phyloP scores from a whole-genome alignment of 129 eudicot genomes.

The Saposhnikovia divaricata region DNA sequence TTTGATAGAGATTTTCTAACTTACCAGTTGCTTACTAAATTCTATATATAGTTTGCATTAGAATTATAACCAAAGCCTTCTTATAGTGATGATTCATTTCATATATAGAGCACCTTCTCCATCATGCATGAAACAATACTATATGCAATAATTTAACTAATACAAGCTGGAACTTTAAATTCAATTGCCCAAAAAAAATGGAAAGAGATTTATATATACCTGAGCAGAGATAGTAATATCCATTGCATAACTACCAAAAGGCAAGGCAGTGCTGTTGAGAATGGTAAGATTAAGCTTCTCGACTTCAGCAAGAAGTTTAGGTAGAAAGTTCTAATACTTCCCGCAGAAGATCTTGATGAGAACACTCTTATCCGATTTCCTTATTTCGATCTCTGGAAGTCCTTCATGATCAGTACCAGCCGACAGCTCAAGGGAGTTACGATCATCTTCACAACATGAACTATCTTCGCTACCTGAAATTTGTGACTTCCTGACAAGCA shows the following conservation, averaged over 20 bases:
- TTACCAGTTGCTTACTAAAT: neutral
- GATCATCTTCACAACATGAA: slow-evolving; percentile 1
- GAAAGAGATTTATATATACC: neutral
- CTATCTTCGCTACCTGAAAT: neutral
- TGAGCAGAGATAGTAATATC: slow-evolving; percentile 21
- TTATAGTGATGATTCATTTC: neutral
- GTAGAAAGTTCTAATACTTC: slow-evolving; percentile 11
- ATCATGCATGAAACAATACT: neutral
- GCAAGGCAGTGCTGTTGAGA: slow-evolving; percentile 2
- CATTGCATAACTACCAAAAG: slow-evolving; percentile 17
- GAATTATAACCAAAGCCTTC: neutral
- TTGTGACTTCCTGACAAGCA: slow-evolving; percentile 6
- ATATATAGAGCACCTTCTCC: neutral
- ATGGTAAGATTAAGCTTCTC: slow-evolving; percentile 18
- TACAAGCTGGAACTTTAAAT: neutral
- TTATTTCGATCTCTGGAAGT: slow-evolving; percentile 18
- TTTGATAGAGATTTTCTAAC: too few species aligned
- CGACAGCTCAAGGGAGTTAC: neutral
- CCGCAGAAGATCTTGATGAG: slow-evolving; percentile 16
- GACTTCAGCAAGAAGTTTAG: slow-evolving; percentile 10
- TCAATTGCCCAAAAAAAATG: neutral
- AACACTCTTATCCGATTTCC: slow-evolving; percentile 8
- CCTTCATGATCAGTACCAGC: neutral
- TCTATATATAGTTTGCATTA: neutral
- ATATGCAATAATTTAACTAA: neutral